A percentile compares a stretch with the other conserved stretches of the same genome.
phyloP scores from a whole-genome alignment of 2,329 filamentous ascomycete genomes.

The Penicillium sp. region DNA sequence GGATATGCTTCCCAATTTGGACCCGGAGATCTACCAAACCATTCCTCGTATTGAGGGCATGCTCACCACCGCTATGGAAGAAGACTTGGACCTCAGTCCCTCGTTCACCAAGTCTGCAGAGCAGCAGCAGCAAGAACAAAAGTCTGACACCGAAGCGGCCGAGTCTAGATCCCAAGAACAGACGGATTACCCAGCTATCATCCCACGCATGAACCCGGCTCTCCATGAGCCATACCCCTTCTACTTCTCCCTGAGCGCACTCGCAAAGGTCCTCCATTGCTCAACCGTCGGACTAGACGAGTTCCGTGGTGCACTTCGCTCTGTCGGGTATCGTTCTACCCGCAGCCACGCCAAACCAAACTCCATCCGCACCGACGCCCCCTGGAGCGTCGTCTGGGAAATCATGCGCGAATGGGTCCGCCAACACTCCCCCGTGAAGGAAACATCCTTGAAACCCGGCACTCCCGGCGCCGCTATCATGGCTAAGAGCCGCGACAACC shows the following conservation, averaged over 20 bases:
- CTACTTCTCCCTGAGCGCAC: slow-evolving; percentile 77
- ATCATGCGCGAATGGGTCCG: slow-evolving; percentile 90
- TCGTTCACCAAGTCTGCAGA: slow-evolving; percentile 5
- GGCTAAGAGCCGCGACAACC: slow-evolving; percentile 48
- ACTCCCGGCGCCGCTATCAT: slow-evolving; percentile 76
- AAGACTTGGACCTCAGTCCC: slow-evolving; percentile 54
- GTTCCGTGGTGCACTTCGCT: slow-evolving; percentile 78
- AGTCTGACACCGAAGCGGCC: slow-evolving; percentile 16
- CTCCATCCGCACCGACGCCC: slow-evolving; percentile 91
- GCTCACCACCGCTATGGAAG: slow-evolving; percentile 86
- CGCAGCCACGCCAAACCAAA: slow-evolving; percentile 89
- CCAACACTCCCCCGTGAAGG: slow-evolving; percentile 79
- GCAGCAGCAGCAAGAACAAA: slow-evolving; percentile 15
- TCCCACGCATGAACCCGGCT: slow-evolving; percentile 63
- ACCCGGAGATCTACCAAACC: slow-evolving; percentile 77
- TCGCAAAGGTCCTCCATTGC: slow-evolving; percentile 80
- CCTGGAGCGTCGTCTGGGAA: slow-evolving; percentile 89
- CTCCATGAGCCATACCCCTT: slow-evolving; percentile 78
- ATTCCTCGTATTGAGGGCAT: slow-evolving; percentile 84
- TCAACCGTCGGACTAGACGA: slow-evolving; percentile 78
- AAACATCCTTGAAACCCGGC: slow-evolving; percentile 70
- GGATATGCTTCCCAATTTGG: slow-evolving; percentile 69
- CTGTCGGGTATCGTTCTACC: slow-evolving; percentile 80
- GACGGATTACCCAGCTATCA: slow-evolving; percentile 38
- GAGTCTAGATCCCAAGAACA: slow-evolving; percentile 23